phyloP scores from a whole-genome alignment of 2,329 filamentous ascomycete genomes.

The Aspergillus ruber region DNA sequence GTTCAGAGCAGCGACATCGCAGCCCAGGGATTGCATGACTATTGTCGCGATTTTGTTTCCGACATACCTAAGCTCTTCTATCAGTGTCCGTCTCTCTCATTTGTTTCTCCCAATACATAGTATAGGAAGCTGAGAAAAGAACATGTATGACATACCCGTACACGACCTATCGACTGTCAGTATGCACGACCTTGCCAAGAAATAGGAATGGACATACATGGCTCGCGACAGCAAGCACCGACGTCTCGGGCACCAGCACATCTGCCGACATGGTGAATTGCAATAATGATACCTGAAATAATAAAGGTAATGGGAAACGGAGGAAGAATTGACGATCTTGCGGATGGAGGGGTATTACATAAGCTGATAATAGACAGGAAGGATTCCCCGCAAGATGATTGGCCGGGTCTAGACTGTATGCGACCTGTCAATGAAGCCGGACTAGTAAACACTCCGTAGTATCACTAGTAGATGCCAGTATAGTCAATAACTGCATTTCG shows the following conservation, averaged over 20 bases:
- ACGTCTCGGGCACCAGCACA: constrained; percentile 51
- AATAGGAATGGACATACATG: constrained; percentile 58
- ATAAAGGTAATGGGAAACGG: constrained; percentile 5
- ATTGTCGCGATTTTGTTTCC: constrained; percentile 97
- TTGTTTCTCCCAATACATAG: neutral
- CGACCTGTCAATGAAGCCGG: too few species aligned
- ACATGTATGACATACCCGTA: constrained; percentile 20
- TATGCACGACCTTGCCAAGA: constrained; percentile 9
- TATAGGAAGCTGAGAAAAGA: too few species aligned
- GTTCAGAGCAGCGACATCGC: constrained; percentile 88
- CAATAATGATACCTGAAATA: neutral
- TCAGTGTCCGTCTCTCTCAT: constrained; percentile 2
- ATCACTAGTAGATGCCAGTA: too few species aligned
- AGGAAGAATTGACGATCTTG: neutral
- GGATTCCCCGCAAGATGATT: neutral
- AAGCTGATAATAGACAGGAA: neutral
- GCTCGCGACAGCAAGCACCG: constrained; percentile 82
- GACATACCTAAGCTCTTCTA: constrained; percentile 64
- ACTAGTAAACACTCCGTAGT: too few species aligned
- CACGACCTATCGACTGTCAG: constrained; percentile 18
- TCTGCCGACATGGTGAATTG: constrained; percentile 26
- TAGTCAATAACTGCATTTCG: too few species aligned
- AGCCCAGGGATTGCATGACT: constrained; percentile 86
- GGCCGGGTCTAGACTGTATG: neutral
- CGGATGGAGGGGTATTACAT: neutral